Evolutionary conservation across 805 yeast genomes (phyloP), one percentile per base, ranked within the genome.

Genomic region (Metschnikowia kofuensis): DNA sequence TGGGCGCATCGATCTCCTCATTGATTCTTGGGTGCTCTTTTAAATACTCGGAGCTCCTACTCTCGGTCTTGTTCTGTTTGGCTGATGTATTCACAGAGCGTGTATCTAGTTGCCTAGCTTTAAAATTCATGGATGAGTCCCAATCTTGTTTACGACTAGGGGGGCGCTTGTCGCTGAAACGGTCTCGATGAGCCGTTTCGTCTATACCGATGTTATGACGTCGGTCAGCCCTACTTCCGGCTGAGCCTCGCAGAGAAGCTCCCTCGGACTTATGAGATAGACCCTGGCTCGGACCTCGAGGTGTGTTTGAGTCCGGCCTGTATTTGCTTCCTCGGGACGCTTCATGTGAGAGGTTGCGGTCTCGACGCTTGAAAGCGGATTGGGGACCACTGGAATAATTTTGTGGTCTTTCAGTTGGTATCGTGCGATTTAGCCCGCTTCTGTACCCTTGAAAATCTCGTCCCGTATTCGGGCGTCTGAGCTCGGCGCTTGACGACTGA

Each of bases 301-400:
- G 45, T 13, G 37, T 39, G 12, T 35, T 43, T 8, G 40, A 29
- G 21, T 21, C 38, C 11, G 57, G 53, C 30, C 56, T 35, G 36
- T 50, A 53, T 40, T 53, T 55, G 49, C 51, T 48, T n/a, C 58
- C 57, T 21, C 43, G 55, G 51, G 46, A 48, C 51, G 40, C 48
- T 37, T 51, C 50, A 27, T 52, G 50, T 42, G 40, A 46, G 28
- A 36, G 35, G 13, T 29, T 30, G 14, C 42, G 26, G 16, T 40
- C 44, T 8, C 54, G 53, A 11, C 50, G 47, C 6, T 44, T 21
- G 11, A 38, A 7, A 10, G 13, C 14, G 4, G 38, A 12, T 15
- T 32, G 31, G 2, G 29, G 40, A 15, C 38, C 28, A n/a, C 10
- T 27, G 27, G 40, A n/a, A 27, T 16, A 28, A 7, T 38, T 32